Percentiles rank a stretch among this genome's conserved stretches.
Conservation (phyloP, 129 eudicot genomes). For the Pulicaria dysenterica region DNA sequence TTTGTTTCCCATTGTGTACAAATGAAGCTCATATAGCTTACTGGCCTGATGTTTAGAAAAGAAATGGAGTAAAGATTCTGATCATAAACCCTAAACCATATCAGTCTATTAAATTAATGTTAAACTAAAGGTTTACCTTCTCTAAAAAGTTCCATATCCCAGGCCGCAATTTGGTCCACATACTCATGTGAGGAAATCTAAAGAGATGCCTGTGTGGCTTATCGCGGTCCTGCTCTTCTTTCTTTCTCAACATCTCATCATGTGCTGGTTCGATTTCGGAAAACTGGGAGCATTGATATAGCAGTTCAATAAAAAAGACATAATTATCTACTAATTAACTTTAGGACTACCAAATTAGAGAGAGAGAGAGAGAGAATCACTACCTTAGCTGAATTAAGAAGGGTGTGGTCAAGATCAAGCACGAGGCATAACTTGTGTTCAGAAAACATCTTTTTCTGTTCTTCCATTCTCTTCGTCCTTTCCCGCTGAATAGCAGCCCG, state of each 20-base stretch:
- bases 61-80: neutral
- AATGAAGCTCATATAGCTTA: slow-evolving; percentile 87
- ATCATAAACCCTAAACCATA: too few species aligned
- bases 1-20: slow-evolving; percentile 99
- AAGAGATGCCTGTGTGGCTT: slow-evolving; percentile 78
- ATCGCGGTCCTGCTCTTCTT: slow-evolving; percentile 94
- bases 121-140: slow-evolving; percentile 50
- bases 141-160: slow-evolving; percentile 98
- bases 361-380: neutral
- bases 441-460: slow-evolving; percentile 93
- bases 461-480: slow-evolving; percentile 86
- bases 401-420: slow-evolving; percentile 97
- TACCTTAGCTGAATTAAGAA: slow-evolving; percentile 97
- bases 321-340: neutral
- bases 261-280: slow-evolving; percentile 78
- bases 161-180: slow-evolving; percentile 98
- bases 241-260: slow-evolving; percentile 85
- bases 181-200: slow-evolving; percentile 94
- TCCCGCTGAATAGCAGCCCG: slow-evolving; percentile 95
- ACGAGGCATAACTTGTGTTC: slow-evolving; percentile 85
- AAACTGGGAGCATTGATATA: slow-evolving; percentile 51
- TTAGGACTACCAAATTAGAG: too few species aligned
- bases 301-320: neutral
- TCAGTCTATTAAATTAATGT: neutral
- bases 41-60: slow-evolving; percentile 64